phyloP scores from a whole-genome alignment of 2,329 filamentous ascomycete species.

The Hirsutella minnesotensis region DNA sequence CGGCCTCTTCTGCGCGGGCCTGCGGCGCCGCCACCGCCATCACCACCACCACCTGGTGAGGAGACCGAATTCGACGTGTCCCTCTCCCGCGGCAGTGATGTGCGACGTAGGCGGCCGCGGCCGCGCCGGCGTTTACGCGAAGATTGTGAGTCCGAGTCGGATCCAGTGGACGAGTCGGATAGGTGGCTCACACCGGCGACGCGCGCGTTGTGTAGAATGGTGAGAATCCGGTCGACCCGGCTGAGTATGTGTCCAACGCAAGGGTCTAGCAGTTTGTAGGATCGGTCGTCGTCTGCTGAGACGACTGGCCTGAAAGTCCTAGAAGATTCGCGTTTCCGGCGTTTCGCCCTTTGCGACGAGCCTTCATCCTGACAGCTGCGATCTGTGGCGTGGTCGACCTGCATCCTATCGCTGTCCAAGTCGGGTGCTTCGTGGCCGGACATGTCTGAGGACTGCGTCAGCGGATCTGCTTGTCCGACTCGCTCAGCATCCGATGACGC shows the following conservation, averaged over 20 bases:
- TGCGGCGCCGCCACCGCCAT: slow-evolving; percentile 4
- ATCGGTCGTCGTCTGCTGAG: slow-evolving; percentile 59
- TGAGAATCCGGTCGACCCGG: slow-evolving; percentile 57
- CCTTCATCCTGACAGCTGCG: neutral
- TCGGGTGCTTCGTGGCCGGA: neutral
- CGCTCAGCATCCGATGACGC: neutral
- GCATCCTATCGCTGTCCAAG: slow-evolving; percentile 1
- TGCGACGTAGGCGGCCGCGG: slow-evolving; percentile 11
- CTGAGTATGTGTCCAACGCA: slow-evolving; percentile 57
- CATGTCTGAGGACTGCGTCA: slow-evolving; percentile 5
- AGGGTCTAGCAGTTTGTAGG: slow-evolving; percentile 53
- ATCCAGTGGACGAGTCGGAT: slow-evolving; percentile 27
- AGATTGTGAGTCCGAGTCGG: slow-evolving; percentile 16
- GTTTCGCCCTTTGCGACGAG: neutral
- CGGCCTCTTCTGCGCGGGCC: slow-evolving; percentile 20
- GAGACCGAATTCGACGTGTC: neutral
- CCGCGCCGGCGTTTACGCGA: slow-evolving; percentile 11
- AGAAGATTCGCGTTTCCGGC: neutral
- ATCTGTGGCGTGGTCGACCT: neutral
- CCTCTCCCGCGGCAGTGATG: slow-evolving; percentile 3
- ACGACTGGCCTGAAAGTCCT: slow-evolving; percentile 37
- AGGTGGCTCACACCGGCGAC: slow-evolving; percentile 30
- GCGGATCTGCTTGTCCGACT: neutral
- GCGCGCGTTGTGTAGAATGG: slow-evolving; percentile 56
- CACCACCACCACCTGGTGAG: neutral